Base-by-base conservation (phyloP, 768 basidiomycete species). In the Auriscalpium microsporum region DNA sequence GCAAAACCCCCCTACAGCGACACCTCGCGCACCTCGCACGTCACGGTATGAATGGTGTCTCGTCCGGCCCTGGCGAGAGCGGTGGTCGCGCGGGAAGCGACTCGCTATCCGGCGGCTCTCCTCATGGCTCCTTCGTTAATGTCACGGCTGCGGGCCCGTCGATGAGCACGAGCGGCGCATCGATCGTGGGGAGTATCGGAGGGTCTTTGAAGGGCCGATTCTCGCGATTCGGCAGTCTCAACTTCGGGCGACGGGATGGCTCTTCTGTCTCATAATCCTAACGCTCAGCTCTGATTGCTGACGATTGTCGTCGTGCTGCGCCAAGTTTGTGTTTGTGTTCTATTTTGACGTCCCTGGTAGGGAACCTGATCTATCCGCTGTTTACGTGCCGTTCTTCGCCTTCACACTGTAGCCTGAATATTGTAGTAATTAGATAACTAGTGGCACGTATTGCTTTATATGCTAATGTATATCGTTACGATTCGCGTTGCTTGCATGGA, bases 31-130 rank as follows among this genome's bases (percentile, higher is more conserved):
- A 91, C 60, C 75, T 93, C 7, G 82, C 90, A 16, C 78, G 87
- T 28, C 87, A 92, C 64, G 90, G 90, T 10, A 86, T 93, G 68
- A 85, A 82, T 46, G 89, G 86, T 1, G 84, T 93, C 6, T 79
- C 89, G 28, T 88, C 86, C 1, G 86, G 86, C 8, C 88, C 87
- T 38, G 82, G 81, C 4, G 88, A 89, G 45, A 71, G 48, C 36
- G 34, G 33, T 2, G 58, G 59, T 28, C 56, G 70, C 38, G 53
- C 48, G 21, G 80, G 75, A 1, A 78, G 76, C 56, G 84, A 85
- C 64, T 78, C 80, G 2, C 67, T 83, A 19, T 85, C 82, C 8
- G 75, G 73, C 14, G 82, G 80, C 61, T 90, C 89, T 2, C 84
- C 81, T 28, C 86, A 81, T 45, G 81, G 85, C 60, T 91, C 89